Percentiles rank a stretch among this genome's conserved stretches.
Conservation (phyloP, 305 asterid species). For the Rubia balearica region DNA sequence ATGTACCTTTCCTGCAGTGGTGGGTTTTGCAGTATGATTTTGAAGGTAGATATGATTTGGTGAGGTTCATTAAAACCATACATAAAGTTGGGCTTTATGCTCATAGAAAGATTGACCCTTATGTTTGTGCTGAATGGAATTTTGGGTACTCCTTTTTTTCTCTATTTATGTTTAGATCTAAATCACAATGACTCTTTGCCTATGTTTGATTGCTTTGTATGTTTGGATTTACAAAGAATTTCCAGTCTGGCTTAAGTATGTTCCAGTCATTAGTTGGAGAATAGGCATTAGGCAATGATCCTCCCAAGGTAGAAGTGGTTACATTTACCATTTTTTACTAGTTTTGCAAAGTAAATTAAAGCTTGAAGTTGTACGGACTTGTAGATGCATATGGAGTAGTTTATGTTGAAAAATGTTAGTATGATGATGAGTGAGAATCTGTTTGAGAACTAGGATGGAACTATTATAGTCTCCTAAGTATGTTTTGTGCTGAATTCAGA, state of each 20-base stretch:
- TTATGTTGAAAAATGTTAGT: slow-evolving; percentile 65
- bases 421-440: slow-evolving; percentile 80
- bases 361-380: slow-evolving; percentile 16
- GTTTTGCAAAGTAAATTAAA: background rate
- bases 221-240: slow-evolving; percentile 47
- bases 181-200: background rate
- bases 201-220: slow-evolving; percentile 6
- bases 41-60: slow-evolving; percentile 87
- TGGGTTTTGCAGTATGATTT: slow-evolving; percentile 63
- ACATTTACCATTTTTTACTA: background rate
- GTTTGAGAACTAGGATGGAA: slow-evolving; percentile 83
- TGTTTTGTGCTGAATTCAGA: background rate
- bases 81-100: slow-evolving; percentile 90
- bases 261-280: slow-evolving; percentile 88
- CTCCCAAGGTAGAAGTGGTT: slow-evolving; percentile 58
- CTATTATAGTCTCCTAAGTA: slow-evolving; percentile 90
- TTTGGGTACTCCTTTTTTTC: slow-evolving; percentile 51
- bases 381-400: slow-evolving; percentile 82
- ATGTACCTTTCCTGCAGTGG: no score
- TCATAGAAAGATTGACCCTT: slow-evolving; percentile 88
- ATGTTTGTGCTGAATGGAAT: slow-evolving; percentile 95
- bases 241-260: slow-evolving; percentile 94
- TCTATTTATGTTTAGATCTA: slow-evolving; percentile 24
- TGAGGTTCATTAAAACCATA: slow-evolving; percentile 74
- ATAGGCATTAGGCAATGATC: slow-evolving; percentile 57